phyloP scores from a whole-genome alignment of 176 grass and related monocot species.

The Alopecurus myosuroides region DNA sequence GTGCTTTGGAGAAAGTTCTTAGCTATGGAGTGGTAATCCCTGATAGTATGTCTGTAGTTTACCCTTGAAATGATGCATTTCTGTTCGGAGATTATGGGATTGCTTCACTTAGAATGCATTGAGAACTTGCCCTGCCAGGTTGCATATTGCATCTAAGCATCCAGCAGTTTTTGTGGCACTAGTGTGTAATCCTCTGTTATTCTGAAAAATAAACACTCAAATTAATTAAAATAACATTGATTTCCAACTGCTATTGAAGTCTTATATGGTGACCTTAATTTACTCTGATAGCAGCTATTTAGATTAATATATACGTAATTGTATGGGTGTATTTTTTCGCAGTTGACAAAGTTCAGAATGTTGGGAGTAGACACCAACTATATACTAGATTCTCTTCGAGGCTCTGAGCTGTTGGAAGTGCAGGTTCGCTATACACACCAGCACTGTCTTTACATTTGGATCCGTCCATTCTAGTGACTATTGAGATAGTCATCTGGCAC shows the following conservation, averaged over 20 bases:
- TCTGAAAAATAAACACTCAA: not conserved
- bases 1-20: slow-evolving; percentile 1
- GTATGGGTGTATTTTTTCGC: not conserved
- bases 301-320: not conserved
- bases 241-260: not conserved
- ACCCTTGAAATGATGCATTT: not conserved
- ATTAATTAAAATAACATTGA: not conserved
- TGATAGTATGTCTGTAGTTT: not conserved
- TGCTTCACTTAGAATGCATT: not conserved
- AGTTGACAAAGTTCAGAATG: slow-evolving; percentile 38
- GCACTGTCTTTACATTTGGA: not conserved
- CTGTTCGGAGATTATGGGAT: not conserved
- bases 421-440: slow-evolving; percentile 42
- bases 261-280: not conserved
- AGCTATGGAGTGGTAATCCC: not conserved
- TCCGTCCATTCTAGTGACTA: not conserved
- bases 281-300: not conserved
- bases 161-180: not conserved
- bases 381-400: slow-evolving; percentile 56
- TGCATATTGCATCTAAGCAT: not conserved
- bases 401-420: slow-evolving; percentile 65
- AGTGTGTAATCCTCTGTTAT: not conserved
- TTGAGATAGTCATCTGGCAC: not conserved
- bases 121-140: not conserved
- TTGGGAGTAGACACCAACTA: slow-evolving; percentile 32